Percentiles rank a stretch among this genome's conserved stretches.
phyloP scores from a whole-genome alignment of 345 rosid genomes.

The Garcia nutans region DNA sequence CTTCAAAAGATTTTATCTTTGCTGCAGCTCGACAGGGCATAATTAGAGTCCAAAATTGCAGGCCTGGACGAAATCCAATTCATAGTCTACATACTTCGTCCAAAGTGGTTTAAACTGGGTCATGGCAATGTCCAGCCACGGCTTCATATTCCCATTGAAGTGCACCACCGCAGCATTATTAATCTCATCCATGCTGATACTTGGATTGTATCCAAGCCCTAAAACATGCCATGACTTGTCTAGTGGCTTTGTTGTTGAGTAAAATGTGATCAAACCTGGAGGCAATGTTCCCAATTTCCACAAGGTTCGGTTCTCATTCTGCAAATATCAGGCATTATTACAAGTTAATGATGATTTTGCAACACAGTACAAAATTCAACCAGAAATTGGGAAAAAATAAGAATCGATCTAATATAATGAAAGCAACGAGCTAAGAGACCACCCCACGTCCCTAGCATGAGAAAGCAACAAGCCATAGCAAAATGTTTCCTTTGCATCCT shows the following conservation, averaged over 20 bases:
- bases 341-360: background rate
- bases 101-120: slow-evolving; percentile 87
- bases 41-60: slow-evolving; percentile 83
- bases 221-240: slow-evolving; percentile 98
- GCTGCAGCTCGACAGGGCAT: background rate
- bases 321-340: slow-evolving; percentile 33
- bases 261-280: slow-evolving; percentile 88
- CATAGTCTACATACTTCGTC: slow-evolving; percentile 84
- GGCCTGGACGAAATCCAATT: slow-evolving; percentile 80
- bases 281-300: slow-evolving; percentile 97
- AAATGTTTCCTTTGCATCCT: background rate
- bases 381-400: background rate
- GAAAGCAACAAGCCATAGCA: background rate
- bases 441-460: background rate
- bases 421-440: background rate
- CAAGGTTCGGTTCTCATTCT: slow-evolving; percentile 89
- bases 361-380: background rate
- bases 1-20: background rate
- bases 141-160: slow-evolving; percentile 97
- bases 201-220: slow-evolving; percentile 93
- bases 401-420: background rate
- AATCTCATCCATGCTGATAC: slow-evolving; percentile 92
- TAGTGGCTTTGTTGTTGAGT: slow-evolving; percentile 89
- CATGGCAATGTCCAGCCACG: slow-evolving; percentile 98
- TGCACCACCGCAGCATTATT: slow-evolving; percentile 89